Percentiles rank a stretch among this genome's conserved stretches.
These are phyloP conservation scores for Populus deltoides DNA, from an alignment of 345 rosid species.

Conservation along the genomic window DNA sequence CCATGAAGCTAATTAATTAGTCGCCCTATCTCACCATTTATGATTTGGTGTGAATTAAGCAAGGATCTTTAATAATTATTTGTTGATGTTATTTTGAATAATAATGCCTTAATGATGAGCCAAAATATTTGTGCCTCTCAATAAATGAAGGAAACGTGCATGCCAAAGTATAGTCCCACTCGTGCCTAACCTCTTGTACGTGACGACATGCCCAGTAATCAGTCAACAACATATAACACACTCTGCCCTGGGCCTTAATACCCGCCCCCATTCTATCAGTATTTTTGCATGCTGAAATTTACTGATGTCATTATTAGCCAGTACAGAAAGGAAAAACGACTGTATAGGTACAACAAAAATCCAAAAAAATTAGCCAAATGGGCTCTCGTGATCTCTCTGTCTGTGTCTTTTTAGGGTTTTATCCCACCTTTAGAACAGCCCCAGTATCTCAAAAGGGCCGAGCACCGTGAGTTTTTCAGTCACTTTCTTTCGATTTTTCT, in stretches of 20 bases:
- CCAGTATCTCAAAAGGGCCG: neutral
- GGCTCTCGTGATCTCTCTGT: conserved; percentile 34
- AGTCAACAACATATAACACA: neutral
- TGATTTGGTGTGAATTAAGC: neutral
- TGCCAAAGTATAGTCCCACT: neutral
- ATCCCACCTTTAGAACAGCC: conserved; percentile 14
- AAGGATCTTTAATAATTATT: neutral
- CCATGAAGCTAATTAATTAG: neutral
- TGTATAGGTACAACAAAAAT: neutral
- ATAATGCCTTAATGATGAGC: neutral
- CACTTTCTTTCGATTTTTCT: neutral
- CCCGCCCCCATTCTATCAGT: neutral
- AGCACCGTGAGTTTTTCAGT: neutral
- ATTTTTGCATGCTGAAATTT: neutral
- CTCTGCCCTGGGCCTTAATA: neutral
- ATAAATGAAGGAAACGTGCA: conserved; percentile 24
- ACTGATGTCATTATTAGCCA: neutral
- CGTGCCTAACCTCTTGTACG: neutral
- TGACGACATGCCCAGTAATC: neutral
- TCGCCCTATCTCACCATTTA: neutral
- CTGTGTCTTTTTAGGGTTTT: conserved; percentile 26
- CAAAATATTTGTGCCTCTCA: conserved; percentile 26
- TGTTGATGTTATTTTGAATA: neutral
- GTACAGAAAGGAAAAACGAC: neutral
- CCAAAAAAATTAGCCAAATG: neutral